Percentiles rank a stretch among this genome's conserved stretches.
phyloP scores from a whole-genome alignment of 1,284 basidiomycete genomes.

The Cutaneotrichosporon curvatum region DNA sequence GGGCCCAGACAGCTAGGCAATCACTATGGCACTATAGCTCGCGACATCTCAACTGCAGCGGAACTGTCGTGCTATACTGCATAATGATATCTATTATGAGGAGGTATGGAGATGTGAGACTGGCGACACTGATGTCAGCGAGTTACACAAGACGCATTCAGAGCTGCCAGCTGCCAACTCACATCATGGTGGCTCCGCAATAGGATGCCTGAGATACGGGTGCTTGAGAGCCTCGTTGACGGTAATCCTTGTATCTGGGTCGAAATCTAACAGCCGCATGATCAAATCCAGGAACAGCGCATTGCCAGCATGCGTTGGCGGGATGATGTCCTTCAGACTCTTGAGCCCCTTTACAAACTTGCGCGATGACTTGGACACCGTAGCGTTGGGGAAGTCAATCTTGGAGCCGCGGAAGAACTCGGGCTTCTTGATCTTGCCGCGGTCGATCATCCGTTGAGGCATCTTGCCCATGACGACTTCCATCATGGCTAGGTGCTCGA shows the following conservation, averaged over 20 bases:
- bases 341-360: constrained; percentile 89
- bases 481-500: constrained; percentile 99
- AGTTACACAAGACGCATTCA: too few species aligned
- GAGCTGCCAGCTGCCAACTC: too few species aligned
- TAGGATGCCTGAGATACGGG: constrained; percentile 58
- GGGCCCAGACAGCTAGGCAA: too few species aligned
- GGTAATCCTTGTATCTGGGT: constrained; percentile 76
- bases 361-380: constrained; percentile 78
- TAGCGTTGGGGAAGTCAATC: constrained; percentile 86
- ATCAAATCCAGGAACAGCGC: constrained; percentile 73
- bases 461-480: constrained; percentile 97
- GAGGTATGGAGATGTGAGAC: too few species aligned
- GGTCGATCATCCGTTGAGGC: constrained; percentile 66
- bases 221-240: constrained; percentile 81
- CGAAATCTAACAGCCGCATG: constrained; percentile 78
- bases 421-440: constrained; percentile 59
- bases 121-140: too few species aligned
- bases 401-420: constrained; percentile 85
- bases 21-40: too few species aligned
- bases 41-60: too few species aligned
- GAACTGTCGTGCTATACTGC: too few species aligned
- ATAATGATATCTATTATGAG: too few species aligned
- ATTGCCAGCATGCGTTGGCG: constrained; percentile 59
- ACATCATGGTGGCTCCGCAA: constrained; percentile 17
- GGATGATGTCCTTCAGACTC: constrained; percentile 73